Conservation (phyloP, 169 alveolate genomes). For the Cryptosporidium sp. region DNA sequence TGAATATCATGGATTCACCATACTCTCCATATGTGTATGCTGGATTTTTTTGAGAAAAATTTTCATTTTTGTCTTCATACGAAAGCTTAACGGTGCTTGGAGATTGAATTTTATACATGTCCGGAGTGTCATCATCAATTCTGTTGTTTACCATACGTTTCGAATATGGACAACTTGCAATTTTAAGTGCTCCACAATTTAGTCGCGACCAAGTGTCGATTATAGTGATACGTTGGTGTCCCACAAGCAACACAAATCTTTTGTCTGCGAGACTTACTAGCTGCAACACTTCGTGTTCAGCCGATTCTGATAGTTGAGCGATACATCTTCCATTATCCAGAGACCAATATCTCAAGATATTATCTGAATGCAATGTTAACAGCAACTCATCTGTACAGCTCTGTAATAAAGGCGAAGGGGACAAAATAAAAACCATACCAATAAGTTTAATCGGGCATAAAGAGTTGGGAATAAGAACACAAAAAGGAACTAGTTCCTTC, state of each 20-base stretch:
- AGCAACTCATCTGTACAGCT: conserved; percentile 76
- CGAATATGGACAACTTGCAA: conserved; percentile 56
- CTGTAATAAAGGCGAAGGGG: conserved; percentile 64
- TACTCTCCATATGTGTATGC: conserved; percentile 45
- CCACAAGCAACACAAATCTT: conserved; percentile 60
- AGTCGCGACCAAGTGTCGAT: conserved; percentile 72
- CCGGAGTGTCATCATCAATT: conserved; percentile 69
- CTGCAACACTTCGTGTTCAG: conserved; percentile 68
- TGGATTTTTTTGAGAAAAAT: neutral
- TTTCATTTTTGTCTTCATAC: neutral
- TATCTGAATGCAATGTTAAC: conserved; percentile 79
- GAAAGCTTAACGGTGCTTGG: conserved; percentile 9
- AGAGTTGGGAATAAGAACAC: conserved; percentile 54
- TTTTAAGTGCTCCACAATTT: conserved; percentile 66
- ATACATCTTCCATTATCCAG: conserved; percentile 79
- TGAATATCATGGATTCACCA: conserved; percentile 70
- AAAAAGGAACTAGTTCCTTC: conserved; percentile 25
- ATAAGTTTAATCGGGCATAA: conserved; percentile 2
- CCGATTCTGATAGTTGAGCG: conserved; percentile 71
- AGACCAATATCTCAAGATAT: conserved; percentile 77
- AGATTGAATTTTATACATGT: conserved; percentile 53
- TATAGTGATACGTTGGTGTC: conserved; percentile 52
- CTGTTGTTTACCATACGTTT: conserved; percentile 43
- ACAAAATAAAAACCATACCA: conserved; percentile 71
- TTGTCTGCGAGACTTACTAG: conserved; percentile 55